Evolutionary conservation across 169 alveolate genomes (phyloP).

Genomic region (Eimeria brunetti): DNA sequence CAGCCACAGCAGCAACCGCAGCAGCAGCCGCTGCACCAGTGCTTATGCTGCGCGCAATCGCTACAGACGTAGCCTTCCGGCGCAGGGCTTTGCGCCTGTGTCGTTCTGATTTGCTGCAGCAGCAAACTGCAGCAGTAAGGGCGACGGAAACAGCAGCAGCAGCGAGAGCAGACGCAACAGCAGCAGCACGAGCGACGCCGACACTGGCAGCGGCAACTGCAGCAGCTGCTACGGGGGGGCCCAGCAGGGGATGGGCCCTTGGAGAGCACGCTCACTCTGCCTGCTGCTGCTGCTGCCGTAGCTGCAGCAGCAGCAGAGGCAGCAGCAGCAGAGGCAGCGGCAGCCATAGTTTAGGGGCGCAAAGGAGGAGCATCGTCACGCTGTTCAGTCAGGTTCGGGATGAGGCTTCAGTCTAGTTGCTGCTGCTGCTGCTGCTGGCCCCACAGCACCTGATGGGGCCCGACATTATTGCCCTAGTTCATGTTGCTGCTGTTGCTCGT

Average conservation of each 20-base stretch:
- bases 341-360: background rate
- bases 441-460: background rate
- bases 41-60: conserved; percentile 35
- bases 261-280: background rate
- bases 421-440: conserved; percentile 32
- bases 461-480: background rate
- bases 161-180: background rate
- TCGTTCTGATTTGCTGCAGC: conserved; percentile 15
- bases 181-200: background rate
- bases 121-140: background rate
- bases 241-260: background rate
- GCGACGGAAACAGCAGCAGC: background rate
- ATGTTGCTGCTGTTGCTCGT: too few species aligned
- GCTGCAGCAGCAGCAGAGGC: conserved; percentile 39
- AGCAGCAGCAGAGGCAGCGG: conserved; percentile 10
- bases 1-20: background rate
- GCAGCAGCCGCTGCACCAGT: conserved; percentile 15
- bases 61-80: background rate
- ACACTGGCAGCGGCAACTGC: background rate
- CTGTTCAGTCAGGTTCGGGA: background rate
- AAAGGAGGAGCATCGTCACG: conserved; percentile 20
- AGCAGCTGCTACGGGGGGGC: background rate
- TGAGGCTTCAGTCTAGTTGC: background rate
- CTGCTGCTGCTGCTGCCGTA: background rate
- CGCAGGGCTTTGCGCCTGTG: background rate